Base-by-base conservation (phyloP, 78 protist genomes). In the Dictyostelium capitatum region DNA sequence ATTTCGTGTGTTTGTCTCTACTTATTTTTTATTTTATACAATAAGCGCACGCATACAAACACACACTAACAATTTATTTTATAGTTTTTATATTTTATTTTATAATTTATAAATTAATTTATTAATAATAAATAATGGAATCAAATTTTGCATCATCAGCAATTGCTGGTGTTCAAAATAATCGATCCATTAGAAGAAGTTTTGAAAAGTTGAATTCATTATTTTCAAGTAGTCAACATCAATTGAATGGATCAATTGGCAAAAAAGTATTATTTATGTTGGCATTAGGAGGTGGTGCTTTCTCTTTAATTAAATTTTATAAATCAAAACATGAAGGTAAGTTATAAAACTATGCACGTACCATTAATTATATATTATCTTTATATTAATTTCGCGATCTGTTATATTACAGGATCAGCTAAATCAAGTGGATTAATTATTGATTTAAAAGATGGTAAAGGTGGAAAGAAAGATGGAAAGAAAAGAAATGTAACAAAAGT, bases 281-380 rank as follows among this genome's bases (percentile, higher is more conserved):
- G 12, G 92, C 92, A 9, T 15, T 85, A 8, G 92, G 92, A 11
- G 92, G 92, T 62, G 92, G 92, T 59, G 77, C 77, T 20, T 85
- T 73, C 56, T 67, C 92, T 14, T 25, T 85, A 23, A n/a, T 85
- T 23, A 85, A 59, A 46, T 85, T 75, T 57, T 59, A 59, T 74
- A 54, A 72, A 59, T 57, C 82, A 17, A 25, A 73, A 20, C 74
- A 75, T 15, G 70, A 83, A 20, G 37, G 79, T 82, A 37, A 70
- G 70, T 73, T 69, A 8, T n/a, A n/a, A n/a, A n/a, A n/a, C n/a
- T n/a, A n/a, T n/a, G n/a, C n/a, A n/a, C n/a, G n/a, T n/a, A n/a
- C n/a, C n/a, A n/a, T n/a, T n/a, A n/a, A n/a, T n/a, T 12, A 23
- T 32, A 78, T 78, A 6, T 32, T 32, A 53, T 53, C 57, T n/a